Base-by-base conservation (phyloP, 306 rosid genomes). In the Vicia villosa region DNA sequence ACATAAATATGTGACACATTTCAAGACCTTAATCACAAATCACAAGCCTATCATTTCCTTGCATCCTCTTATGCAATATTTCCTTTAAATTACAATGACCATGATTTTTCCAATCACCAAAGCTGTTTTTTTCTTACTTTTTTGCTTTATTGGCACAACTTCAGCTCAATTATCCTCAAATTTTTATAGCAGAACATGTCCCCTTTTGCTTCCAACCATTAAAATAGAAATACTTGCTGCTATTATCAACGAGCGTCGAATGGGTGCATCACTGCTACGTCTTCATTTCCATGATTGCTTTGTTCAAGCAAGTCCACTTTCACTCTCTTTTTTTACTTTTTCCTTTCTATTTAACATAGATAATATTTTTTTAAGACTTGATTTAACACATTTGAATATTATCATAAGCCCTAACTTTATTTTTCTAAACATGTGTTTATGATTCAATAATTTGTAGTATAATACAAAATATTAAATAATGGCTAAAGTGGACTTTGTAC, bases 201-300 rank as follows among this genome's bases (percentile, higher is more conserved):
- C 96, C 14, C 68, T 15, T 1, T 94, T 78, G 7, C 87, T 90
- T 60, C 63, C 89, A 66, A 80, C 81, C 82, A 87, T 90, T 49
- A 79, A 45, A 19, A 10, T 76, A 0, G 84, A 66, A 9, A 82
- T 87, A 4, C 0, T 0, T 19, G 26, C 84, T 22, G 91, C 95
- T 3, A 85, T 90, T 0, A 32, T 5, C 6, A 79, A n/a, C 0
- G 96, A 90, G 58, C 26, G 58, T 67, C 96, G 96, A 68, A 90
- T 90, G 96, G 96, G 96, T 0, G 96, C 96, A 0, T 90, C 95
- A 16, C 52, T 90, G 16, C 96, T 90, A 1, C 96, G 96, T 56
- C 95, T 90, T 66, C 96, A 90, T 58, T 90, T 90, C 72, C 96
- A 90, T 62, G 96, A 90, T 66, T 90, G 96, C 66, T 90, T 90